phyloP scores from a whole-genome alignment of 805 yeast genomes.

The Groenewaldozyma salmanticensis region DNA sequence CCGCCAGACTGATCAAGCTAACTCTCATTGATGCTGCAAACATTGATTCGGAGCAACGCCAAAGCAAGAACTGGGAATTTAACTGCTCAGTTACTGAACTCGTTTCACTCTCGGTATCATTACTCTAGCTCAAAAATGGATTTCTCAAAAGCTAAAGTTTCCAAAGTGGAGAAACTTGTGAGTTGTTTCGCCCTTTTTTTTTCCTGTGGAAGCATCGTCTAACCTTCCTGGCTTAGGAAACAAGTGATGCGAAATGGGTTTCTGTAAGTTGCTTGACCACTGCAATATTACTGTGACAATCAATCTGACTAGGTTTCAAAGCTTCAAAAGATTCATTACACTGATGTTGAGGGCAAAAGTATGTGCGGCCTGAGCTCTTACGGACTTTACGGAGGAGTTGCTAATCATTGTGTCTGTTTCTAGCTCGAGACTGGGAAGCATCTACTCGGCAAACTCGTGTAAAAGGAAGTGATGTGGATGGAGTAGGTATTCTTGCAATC shows the following conservation, averaged over 20 bases:
- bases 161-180: slow-evolving; percentile 17
- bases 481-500: slow-evolving; percentile 81
- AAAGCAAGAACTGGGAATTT: too few relatives aligned
- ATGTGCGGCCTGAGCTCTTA: too few relatives aligned
- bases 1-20: too few relatives aligned
- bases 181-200: not conserved
- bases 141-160: slow-evolving; percentile 23
- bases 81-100: too few relatives aligned
- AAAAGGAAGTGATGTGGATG: slow-evolving; percentile 58
- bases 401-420: not conserved
- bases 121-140: too few relatives aligned
- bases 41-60: too few relatives aligned
- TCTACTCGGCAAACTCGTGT: slow-evolving; percentile 73
- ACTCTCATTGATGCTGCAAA: too few relatives aligned
- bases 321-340: slow-evolving; percentile 31
- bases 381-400: not conserved
- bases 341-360: slow-evolving; percentile 23
- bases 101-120: too few relatives aligned
- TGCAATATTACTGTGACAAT: slow-evolving; percentile 14
- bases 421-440: slow-evolving; percentile 77
- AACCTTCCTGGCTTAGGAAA: slow-evolving; percentile 13
- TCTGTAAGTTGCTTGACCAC: slow-evolving; percentile 27
- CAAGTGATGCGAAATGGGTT: slow-evolving; percentile 56
- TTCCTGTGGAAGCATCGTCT: not conserved
- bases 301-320: too few relatives aligned